Evolutionary conservation across 495 filamentous ascomycete genomes (phyloP).

Genomic region (Glonium stellatum): DNA sequence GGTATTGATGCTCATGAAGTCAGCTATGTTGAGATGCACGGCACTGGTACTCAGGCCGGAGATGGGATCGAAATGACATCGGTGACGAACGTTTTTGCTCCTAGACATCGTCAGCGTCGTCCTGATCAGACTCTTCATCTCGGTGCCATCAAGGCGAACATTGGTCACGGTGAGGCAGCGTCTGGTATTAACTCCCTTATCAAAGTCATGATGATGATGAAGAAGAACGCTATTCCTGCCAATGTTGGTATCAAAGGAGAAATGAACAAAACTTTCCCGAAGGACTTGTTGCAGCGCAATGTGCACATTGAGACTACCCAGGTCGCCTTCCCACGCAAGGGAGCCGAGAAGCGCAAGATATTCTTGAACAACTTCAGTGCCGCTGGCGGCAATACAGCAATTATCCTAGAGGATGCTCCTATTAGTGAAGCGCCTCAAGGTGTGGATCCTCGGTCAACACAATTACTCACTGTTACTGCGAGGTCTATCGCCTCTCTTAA

Average conservation of each 20-base stretch:
- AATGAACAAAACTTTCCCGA: constrained; percentile 76
- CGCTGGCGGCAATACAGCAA: constrained; percentile 41
- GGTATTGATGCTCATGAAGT: constrained; percentile 46
- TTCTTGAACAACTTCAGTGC: constrained; percentile 46
- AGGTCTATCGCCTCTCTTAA: constrained; percentile 49
- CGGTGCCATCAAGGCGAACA: constrained; percentile 80
- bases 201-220: constrained; percentile 84
- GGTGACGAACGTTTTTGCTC: constrained; percentile 69
- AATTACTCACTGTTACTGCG: constrained; percentile 49
- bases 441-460: constrained; percentile 47
- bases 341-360: constrained; percentile 55
- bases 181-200: constrained; percentile 76
- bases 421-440: constrained; percentile 37
- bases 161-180: constrained; percentile 84
- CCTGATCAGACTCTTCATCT: constrained; percentile 67
- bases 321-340: constrained; percentile 57
- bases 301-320: constrained; percentile 59
- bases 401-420: constrained; percentile 51
- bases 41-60: constrained; percentile 43
- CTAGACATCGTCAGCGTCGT: constrained; percentile 55
- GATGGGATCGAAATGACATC: constrained; percentile 42
- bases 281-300: constrained; percentile 64
- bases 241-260: constrained; percentile 82
- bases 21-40: constrained; percentile 49
- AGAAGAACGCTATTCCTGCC: constrained; percentile 74